Conservation (phyloP, 2,329 filamentous ascomycete species). For the Venturia oleaginea region DNA sequence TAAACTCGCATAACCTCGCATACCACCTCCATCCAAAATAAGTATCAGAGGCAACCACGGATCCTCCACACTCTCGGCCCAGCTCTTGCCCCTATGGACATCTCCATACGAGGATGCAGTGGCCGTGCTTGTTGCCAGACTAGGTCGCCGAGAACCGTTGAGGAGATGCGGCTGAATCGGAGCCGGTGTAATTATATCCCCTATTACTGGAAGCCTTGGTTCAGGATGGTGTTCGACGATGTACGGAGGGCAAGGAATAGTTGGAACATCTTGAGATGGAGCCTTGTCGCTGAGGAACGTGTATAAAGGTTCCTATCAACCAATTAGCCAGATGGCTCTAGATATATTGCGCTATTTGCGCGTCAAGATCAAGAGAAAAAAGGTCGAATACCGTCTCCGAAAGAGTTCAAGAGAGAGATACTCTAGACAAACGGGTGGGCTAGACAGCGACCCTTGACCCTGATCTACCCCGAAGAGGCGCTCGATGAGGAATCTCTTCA, state of each 20-base stretch:
- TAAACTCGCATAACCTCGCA: constrained; percentile 42
- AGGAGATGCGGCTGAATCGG: not conserved
- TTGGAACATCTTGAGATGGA: not conserved
- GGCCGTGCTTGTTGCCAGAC: constrained; percentile 27
- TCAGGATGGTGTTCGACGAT: not conserved
- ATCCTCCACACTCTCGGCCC: constrained; percentile 35
- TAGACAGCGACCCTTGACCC: not conserved
- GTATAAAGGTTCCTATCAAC: too few relatives aligned
- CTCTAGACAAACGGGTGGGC: not conserved
- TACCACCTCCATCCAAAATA: constrained; percentile 41
- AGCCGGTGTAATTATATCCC: not conserved
- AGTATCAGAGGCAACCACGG: constrained; percentile 41
- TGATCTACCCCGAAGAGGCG: not conserved
- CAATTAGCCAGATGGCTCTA: too few relatives aligned
- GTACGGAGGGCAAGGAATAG: not conserved
- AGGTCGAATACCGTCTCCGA: not conserved
- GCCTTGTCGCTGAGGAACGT: not conserved
- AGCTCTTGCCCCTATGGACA: constrained; percentile 35
- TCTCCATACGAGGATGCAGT: constrained; percentile 24
- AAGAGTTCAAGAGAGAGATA: not conserved
- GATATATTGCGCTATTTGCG: not conserved
- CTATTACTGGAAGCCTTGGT: not conserved
- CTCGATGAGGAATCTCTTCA: not conserved
- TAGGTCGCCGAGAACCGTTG: constrained; percentile 15
- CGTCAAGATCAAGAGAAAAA: not conserved